phyloP scores from a whole-genome alignment of 192 early-diverging fungal species.

The Gaertneriomyces semiglobifer region DNA sequence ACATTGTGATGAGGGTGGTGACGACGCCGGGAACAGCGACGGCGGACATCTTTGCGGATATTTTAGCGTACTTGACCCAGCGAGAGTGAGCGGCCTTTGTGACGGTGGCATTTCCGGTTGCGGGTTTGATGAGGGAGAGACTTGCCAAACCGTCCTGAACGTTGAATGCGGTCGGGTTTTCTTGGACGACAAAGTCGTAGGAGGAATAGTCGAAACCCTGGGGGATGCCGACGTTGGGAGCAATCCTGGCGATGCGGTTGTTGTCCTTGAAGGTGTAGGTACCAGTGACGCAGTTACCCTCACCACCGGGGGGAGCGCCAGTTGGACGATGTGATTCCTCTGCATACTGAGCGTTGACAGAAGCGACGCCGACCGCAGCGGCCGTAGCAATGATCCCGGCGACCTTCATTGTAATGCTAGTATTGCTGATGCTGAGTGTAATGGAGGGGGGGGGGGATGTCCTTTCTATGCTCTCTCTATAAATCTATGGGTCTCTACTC shows the following conservation, averaged over 20 bases:
- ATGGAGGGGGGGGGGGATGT: no score
- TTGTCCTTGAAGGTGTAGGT: background rate
- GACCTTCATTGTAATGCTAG: no score
- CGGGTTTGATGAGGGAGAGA: background rate
- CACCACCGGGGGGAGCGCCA: background rate
- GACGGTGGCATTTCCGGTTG: background rate
- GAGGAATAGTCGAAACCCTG: background rate
- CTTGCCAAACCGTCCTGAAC: background rate
- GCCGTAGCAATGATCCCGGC: no score
- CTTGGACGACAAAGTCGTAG: constrained; percentile 5
- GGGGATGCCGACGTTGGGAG: constrained; percentile 6
- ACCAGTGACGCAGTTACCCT: background rate
- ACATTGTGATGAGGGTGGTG: constrained; percentile 42
- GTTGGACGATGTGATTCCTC: background rate
- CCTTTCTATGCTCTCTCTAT: no score
- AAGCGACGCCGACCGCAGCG: no score
- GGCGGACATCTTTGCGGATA: constrained; percentile 24
- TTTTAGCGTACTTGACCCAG: constrained; percentile 35
- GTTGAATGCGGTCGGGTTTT: background rate
- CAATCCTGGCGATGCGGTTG: background rate
- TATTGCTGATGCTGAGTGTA: no score
- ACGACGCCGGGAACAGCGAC: constrained; percentile 22
- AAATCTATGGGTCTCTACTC: no score
- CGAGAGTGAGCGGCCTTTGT: constrained; percentile 12
- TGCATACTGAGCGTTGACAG: no score